Conservation (phyloP, 2,329 filamentous ascomycete species). For the Meredithiella fracta region DNA sequence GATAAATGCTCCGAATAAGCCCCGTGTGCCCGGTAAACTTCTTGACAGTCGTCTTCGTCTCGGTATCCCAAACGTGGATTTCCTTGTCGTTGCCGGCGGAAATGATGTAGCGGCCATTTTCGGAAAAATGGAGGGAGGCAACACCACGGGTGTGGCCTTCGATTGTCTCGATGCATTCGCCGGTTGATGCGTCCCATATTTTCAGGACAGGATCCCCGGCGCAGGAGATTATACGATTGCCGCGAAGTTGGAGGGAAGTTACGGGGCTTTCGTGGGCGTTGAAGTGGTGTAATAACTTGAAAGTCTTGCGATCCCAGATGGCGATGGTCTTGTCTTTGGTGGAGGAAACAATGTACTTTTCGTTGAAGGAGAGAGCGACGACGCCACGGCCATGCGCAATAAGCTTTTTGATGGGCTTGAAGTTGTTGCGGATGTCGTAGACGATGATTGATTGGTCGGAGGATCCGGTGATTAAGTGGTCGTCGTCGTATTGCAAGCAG, state of each 20-base stretch:
- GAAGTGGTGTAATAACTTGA: slow-evolving; percentile 59
- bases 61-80: slow-evolving; percentile 91
- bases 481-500: slow-evolving; percentile 84
- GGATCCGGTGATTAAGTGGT: slow-evolving; percentile 86
- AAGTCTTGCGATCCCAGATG: slow-evolving; percentile 78
- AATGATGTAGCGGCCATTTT: slow-evolving; percentile 84
- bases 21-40: slow-evolving; percentile 70
- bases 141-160: slow-evolving; percentile 79
- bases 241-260: slow-evolving; percentile 88
- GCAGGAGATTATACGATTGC: slow-evolving; percentile 82
- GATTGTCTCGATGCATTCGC: slow-evolving; percentile 80
- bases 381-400: slow-evolving; percentile 71
- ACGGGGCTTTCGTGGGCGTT: slow-evolving; percentile 80
- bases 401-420: slow-evolving; percentile 64
- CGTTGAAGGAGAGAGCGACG: slow-evolving; percentile 83
- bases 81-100: slow-evolving; percentile 90
- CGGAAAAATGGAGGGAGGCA: slow-evolving; percentile 88
- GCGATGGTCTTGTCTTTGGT: slow-evolving; percentile 91
- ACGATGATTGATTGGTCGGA: slow-evolving; percentile 86
- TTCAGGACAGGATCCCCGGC: slow-evolving; percentile 87
- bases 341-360: slow-evolving; percentile 86
- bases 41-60: slow-evolving; percentile 68
- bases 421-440: slow-evolving; percentile 66
- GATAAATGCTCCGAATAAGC: slow-evolving; percentile 76
- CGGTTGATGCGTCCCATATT: slow-evolving; percentile 86